Base-by-base conservation (phyloP, 768 basidiomycete species). In the Boletus speciosus region DNA sequence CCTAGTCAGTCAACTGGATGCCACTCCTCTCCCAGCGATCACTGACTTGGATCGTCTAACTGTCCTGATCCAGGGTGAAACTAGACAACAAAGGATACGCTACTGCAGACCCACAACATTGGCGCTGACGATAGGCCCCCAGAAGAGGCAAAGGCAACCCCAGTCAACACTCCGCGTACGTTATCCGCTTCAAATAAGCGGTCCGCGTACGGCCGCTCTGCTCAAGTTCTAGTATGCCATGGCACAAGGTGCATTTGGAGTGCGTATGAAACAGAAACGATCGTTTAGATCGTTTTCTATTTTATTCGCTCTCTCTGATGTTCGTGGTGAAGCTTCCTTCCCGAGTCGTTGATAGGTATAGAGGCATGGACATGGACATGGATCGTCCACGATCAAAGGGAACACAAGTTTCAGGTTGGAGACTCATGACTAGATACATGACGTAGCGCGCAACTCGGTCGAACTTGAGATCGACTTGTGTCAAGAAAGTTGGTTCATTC, bases 131-230 rank as follows among this genome's bases (percentile, higher is more conserved):
- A 43, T 21, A 0, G 7, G 2, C 34, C 52, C 1, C 25, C 61
- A 25, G 52, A 63, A 1, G 41, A 21, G 19, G 9, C 15, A 12
- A 53, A 55, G 38, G 7, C 23, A 7, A 9, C 62, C 62, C 6
- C 6, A 47, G 29, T 25, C 61, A 38, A 39, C 55, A n/a, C 62
- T 64, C 16, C 8, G 64, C 62, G 6, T 45, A 55, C 12, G 3
- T 27, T 2, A 14, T 59, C 42, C 32, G 31, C n/a, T 27, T 60
- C 14, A 35, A 49, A 1, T 34, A 16, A 14, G 2, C 2, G 5
- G 40, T 27, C 25, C 25, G 25, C 6, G 50, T 6, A 19, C 44
- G 1, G 5, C 11, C 9, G 34, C 46, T 21, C 49, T 49, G 3
- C 14, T 56, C 23, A 44, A n/a, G 34, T 40, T 48, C 6, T n/a